phyloP scores from a whole-genome alignment of 1,284 basidiomycete species.

The Melampsora occidentalis region DNA sequence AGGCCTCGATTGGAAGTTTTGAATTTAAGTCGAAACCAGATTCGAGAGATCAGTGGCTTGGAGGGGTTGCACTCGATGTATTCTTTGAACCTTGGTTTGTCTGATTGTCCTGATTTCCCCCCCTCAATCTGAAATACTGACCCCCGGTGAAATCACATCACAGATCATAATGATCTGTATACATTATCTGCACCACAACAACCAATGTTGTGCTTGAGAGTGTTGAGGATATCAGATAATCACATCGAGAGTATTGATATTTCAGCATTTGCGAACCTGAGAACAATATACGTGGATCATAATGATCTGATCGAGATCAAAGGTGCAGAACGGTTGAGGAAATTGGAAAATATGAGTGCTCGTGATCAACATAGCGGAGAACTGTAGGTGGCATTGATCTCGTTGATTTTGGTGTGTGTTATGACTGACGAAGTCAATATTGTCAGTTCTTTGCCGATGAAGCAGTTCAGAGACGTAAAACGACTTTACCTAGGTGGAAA shows the following conservation, averaged over 20 bases:
- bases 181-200: slow-evolving; percentile 46
- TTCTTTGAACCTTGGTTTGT: slow-evolving; percentile 75
- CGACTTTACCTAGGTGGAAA: slow-evolving; percentile 83
- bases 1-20: slow-evolving; percentile 79
- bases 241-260: slow-evolving; percentile 69
- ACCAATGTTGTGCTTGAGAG: slow-evolving; percentile 68
- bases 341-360: slow-evolving; percentile 84
- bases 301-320: slow-evolving; percentile 64
- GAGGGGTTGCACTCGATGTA: slow-evolving; percentile 65
- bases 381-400: slow-evolving; percentile 62
- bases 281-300: slow-evolving; percentile 88
- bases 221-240: slow-evolving; percentile 82
- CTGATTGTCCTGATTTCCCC: neutral
- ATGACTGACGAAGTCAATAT: neutral
- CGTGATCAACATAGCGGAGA: slow-evolving; percentile 76
- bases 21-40: slow-evolving; percentile 73
- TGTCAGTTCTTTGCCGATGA: slow-evolving; percentile 58
- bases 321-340: slow-evolving; percentile 61
- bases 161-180: slow-evolving; percentile 71
- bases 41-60: slow-evolving; percentile 65
- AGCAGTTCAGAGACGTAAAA: slow-evolving; percentile 81
- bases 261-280: slow-evolving; percentile 67
- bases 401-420: slow-evolving; percentile 50
- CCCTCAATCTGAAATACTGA: neutral
- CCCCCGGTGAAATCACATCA: neutral